Conservation (phyloP, 139 green algal species). For the Haematococcus sp. region DNA sequence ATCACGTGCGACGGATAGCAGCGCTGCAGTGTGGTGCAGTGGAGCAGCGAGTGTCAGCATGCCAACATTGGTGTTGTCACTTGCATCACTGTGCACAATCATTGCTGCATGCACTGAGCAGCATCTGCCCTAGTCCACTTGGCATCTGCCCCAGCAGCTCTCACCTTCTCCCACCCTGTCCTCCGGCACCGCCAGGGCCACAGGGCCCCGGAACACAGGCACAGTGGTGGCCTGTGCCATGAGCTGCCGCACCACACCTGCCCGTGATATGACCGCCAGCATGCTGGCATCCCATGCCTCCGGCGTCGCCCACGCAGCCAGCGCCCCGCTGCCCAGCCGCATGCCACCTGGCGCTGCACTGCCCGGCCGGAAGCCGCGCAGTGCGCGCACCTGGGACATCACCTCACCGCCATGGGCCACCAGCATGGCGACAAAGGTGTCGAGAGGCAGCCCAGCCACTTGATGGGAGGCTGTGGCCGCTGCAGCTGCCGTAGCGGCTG, state of each 20-base stretch:
- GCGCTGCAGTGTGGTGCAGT: no score
- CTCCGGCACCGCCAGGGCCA: conserved; percentile 53
- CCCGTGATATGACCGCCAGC: no score
- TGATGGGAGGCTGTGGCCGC: background rate
- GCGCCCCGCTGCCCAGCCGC: background rate
- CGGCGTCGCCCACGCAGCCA: background rate
- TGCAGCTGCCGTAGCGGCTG: background rate
- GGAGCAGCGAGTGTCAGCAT: conserved; percentile 10
- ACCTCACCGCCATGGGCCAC: no score
- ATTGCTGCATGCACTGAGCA: background rate
- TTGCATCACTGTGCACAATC: conserved; percentile 31
- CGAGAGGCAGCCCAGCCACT: background rate
- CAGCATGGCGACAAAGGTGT: background rate
- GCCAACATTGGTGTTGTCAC: conserved; percentile 35
- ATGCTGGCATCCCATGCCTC: no score
- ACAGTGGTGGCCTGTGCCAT: background rate
- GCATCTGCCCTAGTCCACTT: conserved; percentile 21
- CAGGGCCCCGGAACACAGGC: conserved; percentile 44
- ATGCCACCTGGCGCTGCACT: background rate
- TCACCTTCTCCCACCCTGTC: conserved; percentile 43
- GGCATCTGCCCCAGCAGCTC: conserved; percentile 44
- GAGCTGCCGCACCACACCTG: background rate
- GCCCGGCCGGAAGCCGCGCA: no score
- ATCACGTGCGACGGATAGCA: no score
- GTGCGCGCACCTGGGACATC: no score